Base-by-base conservation (phyloP, 2,329 filamentous ascomycete species). In the Botryotinia globosa region DNA sequence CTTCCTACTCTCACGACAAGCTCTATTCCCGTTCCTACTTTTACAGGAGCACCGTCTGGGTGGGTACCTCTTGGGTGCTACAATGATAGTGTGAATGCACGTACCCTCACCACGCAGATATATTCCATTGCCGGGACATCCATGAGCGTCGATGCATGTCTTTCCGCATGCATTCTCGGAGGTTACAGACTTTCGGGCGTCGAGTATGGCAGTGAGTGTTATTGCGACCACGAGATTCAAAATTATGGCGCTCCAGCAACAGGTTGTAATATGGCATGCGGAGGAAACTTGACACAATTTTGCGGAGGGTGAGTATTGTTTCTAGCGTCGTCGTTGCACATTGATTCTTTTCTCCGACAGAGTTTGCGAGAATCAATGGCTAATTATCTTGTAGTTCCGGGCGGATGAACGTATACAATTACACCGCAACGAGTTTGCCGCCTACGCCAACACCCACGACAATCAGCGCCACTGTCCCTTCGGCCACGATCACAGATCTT, bases 121-220 rank as follows among this genome's bases (percentile, higher is more conserved):
- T 74, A 74, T 56, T 72, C 74, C n/a, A 72, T 75, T 44, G 63
- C 74, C 5, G 72, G 66, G n/a, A 51, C 71, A 22, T 73, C 72
- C 18, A 74, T 77, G 70, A 78, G 76, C 10, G 72, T 77, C 32
- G 69, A 78, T 48, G 58, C 73, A 34, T 78, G 77, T 37, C 64
- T 73, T 29, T 70, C 72, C 89, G 73, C 78, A 37, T 82, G 78
- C 18, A 76, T 77, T 6, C 54, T 59, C 61, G 73, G 69, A 61
- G 77, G 76, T 22, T 80, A 76, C 18, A 74, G 65, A 2, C 78
- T 78, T 37, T 77, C 80, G 4, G 82, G 81, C 12, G 71, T 81
- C 0, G 81, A 83, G 72, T 83, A 82, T 72, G 76, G 76, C 5
- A 73, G 71, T 4, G 76, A 80, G 72, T 80, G 80, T 32, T 80